A percentile compares a stretch with the other conserved stretches of the same genome.
These are phyloP conservation scores for Fusarium liriodendri DNA, from an alignment of 2,329 filamentous ascomycete species.

Conservation along the genomic window DNA sequence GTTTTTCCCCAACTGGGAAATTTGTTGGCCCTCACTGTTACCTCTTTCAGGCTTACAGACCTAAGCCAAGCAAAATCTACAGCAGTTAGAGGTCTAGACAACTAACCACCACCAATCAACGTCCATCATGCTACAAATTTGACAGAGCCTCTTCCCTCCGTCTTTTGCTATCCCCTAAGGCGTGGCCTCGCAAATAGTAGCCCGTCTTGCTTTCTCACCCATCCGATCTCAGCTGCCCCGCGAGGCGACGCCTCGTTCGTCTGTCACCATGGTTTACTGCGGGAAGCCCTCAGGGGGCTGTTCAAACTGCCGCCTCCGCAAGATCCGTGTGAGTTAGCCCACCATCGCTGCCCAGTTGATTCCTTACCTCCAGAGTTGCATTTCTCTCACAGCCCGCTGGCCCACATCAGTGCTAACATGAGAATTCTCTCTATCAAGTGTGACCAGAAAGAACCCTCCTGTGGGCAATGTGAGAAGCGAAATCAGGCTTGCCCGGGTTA, in stretches of 20 bases:
- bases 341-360: background rate
- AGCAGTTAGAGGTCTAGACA: background rate
- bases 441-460: constrained; percentile 63
- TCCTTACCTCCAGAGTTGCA: background rate
- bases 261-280: constrained; percentile 64
- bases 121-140: constrained; percentile 37
- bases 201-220: background rate
- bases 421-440: constrained; percentile 53
- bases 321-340: constrained; percentile 62
- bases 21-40: background rate
- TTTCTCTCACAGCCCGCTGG: background rate
- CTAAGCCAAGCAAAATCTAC: constrained; percentile 5
- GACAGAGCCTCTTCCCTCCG: constrained; percentile 17
- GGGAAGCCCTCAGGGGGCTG: constrained; percentile 69
- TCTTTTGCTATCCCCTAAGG: background rate
- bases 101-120: constrained; percentile 5
- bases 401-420: constrained; percentile 8
- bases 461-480: constrained; percentile 66
- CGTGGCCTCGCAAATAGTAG: constrained; percentile 3
- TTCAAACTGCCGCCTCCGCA: constrained; percentile 65
- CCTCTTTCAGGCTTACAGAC: constrained; percentile 2
- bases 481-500: constrained; percentile 66
- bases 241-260: constrained; percentile 5
- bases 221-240: background rate
- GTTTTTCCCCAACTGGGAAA: background rate